Conservation (phyloP, 495 filamentous ascomycete species). For the Sabuloglossum arenarium region DNA sequence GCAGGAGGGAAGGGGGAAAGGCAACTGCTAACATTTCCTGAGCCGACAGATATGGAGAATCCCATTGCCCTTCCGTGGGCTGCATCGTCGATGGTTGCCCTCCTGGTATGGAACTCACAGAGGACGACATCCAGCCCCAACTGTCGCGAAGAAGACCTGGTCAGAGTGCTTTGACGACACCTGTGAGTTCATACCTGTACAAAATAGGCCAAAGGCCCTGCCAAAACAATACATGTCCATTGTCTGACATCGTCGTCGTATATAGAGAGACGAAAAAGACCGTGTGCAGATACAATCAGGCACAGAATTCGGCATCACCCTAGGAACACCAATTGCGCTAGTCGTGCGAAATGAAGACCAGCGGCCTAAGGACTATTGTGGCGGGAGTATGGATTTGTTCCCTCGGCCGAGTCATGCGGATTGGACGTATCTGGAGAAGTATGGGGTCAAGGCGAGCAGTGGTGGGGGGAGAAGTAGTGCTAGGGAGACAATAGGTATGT, state of each 20-base stretch:
- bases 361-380: constrained; percentile 80
- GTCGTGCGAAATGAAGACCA: constrained; percentile 84
- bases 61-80: constrained; percentile 76
- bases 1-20: too few relatives aligned
- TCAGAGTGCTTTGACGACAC: constrained; percentile 77
- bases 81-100: constrained; percentile 80
- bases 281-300: constrained; percentile 82
- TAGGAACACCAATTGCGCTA: constrained; percentile 84
- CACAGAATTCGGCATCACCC: constrained; percentile 77
- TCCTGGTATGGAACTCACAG: constrained; percentile 72
- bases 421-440: constrained; percentile 94
- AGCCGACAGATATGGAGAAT: constrained; percentile 56
- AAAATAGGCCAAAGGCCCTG: background rate
- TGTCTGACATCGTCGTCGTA: background rate
- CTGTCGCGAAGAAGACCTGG: constrained; percentile 82
- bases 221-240: too few relatives aligned
- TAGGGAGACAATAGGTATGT: constrained; percentile 70
- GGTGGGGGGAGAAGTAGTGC: constrained; percentile 86
- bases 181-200: constrained; percentile 13
- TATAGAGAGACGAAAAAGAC: constrained; percentile 66
- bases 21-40: constrained; percentile 1
- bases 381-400: constrained; percentile 77
- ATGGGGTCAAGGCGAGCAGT: constrained; percentile 82
- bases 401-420: constrained; percentile 89
- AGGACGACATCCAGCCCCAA: constrained; percentile 85